Base-by-base conservation (phyloP, 2,329 filamentous ascomycete genomes). In the Aureobasidium sp. region DNA sequence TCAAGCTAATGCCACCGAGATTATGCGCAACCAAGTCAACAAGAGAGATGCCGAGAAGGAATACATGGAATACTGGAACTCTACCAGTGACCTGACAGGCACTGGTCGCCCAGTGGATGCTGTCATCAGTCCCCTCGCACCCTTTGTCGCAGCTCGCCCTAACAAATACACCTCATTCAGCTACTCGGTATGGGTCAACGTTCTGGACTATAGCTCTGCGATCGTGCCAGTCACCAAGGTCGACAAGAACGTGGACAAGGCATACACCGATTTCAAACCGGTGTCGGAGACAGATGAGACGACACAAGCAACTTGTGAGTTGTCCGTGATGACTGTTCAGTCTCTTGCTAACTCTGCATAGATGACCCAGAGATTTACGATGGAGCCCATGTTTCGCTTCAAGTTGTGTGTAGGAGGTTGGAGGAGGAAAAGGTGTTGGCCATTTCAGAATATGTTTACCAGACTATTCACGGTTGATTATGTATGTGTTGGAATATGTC, bases 11-110 rank as follows among this genome's bases (percentile, higher is more conserved):
- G 77, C 76, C 0, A 69, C 65, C 5, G 71, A 77, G 25, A 75
- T 81, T 55, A 75, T 78, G 47, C 73, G 69, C 2, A 65, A 78
- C 49, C 85, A 84, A 6, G 69, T 85, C 1, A 69, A 72, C 17
- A 82, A 82, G 61, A 75, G 83, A 1, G 74, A 79, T 27, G 81
- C 78, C 53, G 81, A 84, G 65, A 81, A 80, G 61, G 70, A 75
- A 19, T 87, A 86, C 64, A 77, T 84, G 69, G 83, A 86, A 55
- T 86, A 84, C 66, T 86, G 83, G 84, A 84, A 85, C 63, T 77
- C 74, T 15, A 84, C 81, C 0, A 74, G 70, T 0, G 69, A 74
- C 4, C 49, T 74, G n/a, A 83, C 81, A 0, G 78, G 76, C 27
- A 81, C 73, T 2, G 71, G 71, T 3, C 61, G 68, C 46, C 69